Percentiles rank a stretch among this genome's conserved stretches.
Evolutionary conservation across 2,329 filamentous ascomycete genomes (phyloP).

Genomic region (Trichoderma simmonsii): DNA sequence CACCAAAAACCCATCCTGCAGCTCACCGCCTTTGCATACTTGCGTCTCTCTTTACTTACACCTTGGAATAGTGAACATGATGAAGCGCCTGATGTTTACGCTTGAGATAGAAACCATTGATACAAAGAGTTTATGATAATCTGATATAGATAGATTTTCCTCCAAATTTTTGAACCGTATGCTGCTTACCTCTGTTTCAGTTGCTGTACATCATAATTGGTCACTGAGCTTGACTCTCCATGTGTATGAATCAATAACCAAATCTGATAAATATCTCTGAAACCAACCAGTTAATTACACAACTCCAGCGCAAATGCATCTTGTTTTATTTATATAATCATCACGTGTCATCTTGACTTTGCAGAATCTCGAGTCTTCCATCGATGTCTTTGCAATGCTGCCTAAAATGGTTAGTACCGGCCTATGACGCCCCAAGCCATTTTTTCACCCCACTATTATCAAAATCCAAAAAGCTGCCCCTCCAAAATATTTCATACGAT

Average conservation of each 20-base stretch:
- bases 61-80: background rate
- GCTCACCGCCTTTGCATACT: conserved; percentile 33
- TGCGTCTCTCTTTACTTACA: background rate
- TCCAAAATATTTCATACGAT: conserved; percentile 20
- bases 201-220: background rate
- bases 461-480: conserved; percentile 22
- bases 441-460: conserved; percentile 22
- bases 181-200: background rate
- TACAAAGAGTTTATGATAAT: background rate
- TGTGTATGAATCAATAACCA: background rate
- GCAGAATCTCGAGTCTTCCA: background rate
- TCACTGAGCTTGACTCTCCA: background rate
- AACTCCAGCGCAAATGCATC: background rate
- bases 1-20: conserved; percentile 7
- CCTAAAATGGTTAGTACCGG: conserved; percentile 1
- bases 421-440: conserved; percentile 9
- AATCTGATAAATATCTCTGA: background rate
- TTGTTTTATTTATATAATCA: background rate
- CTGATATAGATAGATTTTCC: background rate
- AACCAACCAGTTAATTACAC: rapidly evolving
- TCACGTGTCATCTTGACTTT: background rate
- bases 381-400: background rate
- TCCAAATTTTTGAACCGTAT: background rate
- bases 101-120: background rate
- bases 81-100: background rate